Percentiles rank a stretch among this genome's conserved stretches.
phyloP scores from a whole-genome alignment of 2,329 filamentous ascomycete species.

The Aspergillus ochraceus region DNA sequence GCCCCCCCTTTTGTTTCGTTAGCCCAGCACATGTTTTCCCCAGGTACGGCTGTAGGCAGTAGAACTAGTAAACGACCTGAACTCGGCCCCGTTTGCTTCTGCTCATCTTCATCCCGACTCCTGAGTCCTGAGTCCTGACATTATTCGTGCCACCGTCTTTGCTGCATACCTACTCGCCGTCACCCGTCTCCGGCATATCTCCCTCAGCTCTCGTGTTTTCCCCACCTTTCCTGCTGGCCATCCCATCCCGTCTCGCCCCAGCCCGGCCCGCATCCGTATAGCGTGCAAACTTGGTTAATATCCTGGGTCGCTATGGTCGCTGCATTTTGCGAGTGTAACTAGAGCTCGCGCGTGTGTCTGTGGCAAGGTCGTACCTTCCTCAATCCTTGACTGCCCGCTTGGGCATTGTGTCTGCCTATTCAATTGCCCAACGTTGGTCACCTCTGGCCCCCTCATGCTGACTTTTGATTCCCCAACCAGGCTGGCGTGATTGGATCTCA shows the following conservation, averaged over 20 bases:
- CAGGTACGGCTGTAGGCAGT: constrained; percentile 9
- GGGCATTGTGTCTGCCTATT: constrained; percentile 3
- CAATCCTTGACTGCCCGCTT: neutral
- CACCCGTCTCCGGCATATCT: neutral
- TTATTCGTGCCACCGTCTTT: neutral
- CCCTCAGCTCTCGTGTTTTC: neutral
- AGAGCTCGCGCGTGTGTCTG: constrained; percentile 19
- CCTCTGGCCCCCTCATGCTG: constrained; percentile 9
- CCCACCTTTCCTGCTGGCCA: neutral
- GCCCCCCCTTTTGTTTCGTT: constrained; percentile 6
- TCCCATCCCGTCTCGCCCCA: constrained; percentile 2
- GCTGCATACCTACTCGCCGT: neutral
- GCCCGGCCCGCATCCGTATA: constrained; percentile 28
- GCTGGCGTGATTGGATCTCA: constrained; percentile 5
- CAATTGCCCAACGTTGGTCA: neutral
- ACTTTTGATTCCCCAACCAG: constrained; percentile 9
- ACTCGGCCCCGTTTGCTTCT: neutral
- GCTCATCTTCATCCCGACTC: neutral
- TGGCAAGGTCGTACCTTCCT: constrained; percentile 12
- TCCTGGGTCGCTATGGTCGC: constrained; percentile 31
- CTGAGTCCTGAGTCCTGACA: neutral
- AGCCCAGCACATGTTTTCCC: constrained; percentile 8
- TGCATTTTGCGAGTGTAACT: constrained; percentile 21
- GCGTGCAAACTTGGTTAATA: constrained; percentile 23
- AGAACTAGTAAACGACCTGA: constrained; percentile 14